Conservation (phyloP, 2,329 filamentous ascomycete species). For the Colletotrichum incanum region DNA sequence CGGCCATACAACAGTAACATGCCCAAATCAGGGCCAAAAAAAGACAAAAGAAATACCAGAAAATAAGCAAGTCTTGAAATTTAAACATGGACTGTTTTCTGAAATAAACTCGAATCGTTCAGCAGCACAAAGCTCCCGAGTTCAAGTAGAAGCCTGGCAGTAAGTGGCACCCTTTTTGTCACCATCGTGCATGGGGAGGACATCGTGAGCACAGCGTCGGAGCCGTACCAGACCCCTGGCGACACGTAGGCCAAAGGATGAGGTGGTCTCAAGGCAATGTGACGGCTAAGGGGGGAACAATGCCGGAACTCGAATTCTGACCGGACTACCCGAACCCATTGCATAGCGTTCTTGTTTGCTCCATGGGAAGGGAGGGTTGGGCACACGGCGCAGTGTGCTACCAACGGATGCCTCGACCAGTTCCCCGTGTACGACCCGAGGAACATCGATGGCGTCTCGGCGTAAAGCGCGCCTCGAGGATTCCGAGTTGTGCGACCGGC, state of each 20-base stretch:
- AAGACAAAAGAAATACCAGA: background rate
- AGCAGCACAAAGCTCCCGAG: too few species aligned
- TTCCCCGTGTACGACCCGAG: conserved; percentile 14
- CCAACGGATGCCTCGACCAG: background rate
- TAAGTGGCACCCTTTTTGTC: background rate
- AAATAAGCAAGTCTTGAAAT: background rate
- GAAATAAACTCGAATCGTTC: too few species aligned
- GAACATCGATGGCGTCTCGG: background rate
- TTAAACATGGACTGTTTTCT: background rate
- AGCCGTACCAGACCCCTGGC: conserved; percentile 6
- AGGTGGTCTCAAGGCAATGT: background rate
- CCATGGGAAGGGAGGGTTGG: background rate
- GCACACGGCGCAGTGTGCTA: conserved; percentile 16
- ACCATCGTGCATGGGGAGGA: background rate
- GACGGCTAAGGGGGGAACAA: background rate
- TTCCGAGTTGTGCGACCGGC: background rate
- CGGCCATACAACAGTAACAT: background rate
- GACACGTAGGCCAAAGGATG: background rate
- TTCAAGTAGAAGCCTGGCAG: background rate
- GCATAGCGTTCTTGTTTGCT: conserved; percentile 22
- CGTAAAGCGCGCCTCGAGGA: background rate
- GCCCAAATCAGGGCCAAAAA: background rate
- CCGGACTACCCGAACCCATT: background rate
- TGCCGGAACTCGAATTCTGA: background rate
- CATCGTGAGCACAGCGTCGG: background rate